A percentile compares a stretch with the other conserved stretches of the same genome.
These are phyloP conservation scores for Fraxinus anomala DNA, from an alignment of 257 asterid genomes.

Conservation along the genomic window DNA sequence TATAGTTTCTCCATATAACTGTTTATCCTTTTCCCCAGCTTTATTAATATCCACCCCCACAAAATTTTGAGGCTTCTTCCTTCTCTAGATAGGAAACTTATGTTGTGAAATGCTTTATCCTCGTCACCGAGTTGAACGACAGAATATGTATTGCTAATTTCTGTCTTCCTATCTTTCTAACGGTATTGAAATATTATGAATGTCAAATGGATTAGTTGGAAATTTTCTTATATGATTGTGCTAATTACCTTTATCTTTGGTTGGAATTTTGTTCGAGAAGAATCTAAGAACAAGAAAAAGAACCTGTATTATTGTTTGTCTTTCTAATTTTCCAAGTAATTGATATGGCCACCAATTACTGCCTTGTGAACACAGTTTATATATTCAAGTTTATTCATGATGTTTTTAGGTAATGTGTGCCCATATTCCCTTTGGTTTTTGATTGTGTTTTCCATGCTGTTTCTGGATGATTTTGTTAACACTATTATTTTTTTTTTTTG, in stretches of 20 bases:
- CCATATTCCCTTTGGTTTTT: conserved; percentile 9
- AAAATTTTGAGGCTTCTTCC: not conserved
- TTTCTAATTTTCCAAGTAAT: not conserved
- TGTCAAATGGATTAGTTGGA: not conserved
- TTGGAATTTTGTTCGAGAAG: not conserved
- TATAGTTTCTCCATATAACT: not conserved
- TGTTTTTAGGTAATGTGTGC: not conserved
- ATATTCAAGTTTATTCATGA: not conserved
- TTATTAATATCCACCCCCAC: not conserved
- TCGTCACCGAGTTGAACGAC: no score
- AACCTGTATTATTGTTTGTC: not conserved
- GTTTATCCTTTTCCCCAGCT: not conserved
- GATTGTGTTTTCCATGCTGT: not conserved
- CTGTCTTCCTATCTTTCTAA: not conserved
- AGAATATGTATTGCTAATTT: no score
- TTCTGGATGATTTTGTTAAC: not conserved
- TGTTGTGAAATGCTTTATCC: not conserved
- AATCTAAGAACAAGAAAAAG: not conserved
- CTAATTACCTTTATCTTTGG: not conserved
- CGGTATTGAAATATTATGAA: not conserved
- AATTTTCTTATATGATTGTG: not conserved
- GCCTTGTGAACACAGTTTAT: not conserved
- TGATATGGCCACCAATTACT: not conserved
- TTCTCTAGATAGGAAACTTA: not conserved
- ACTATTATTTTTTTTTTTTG: not conserved